Percentiles rank a stretch among this genome's conserved stretches.
phyloP scores from a whole-genome alignment of 257 asterid genomes.

The Solanum rostratum region DNA sequence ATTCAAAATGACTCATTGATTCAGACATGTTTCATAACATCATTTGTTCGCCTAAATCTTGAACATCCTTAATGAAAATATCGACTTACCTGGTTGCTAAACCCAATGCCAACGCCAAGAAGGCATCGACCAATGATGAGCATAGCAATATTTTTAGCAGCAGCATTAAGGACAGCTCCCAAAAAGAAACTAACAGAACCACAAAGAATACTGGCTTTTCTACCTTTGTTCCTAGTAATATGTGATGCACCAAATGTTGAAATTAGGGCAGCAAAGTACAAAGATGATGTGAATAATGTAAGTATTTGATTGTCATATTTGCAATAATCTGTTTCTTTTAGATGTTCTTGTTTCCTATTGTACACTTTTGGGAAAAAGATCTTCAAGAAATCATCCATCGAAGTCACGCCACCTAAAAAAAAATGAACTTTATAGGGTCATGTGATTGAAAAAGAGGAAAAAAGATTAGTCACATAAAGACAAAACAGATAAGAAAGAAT shows the following conservation, averaged over 20 bases:
- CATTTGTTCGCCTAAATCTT: not conserved
- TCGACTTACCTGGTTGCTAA: constrained; percentile 56
- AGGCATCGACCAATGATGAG: constrained; percentile 53
- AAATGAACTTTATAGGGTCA: too few relatives aligned
- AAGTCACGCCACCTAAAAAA: constrained; percentile 62
- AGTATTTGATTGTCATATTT: constrained; percentile 59
- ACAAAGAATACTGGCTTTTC: constrained; percentile 44
- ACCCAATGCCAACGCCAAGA: constrained; percentile 80
- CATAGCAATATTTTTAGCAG: constrained; percentile 42
- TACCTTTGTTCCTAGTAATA: constrained; percentile 46
- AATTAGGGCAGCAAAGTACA: constrained; percentile 57
- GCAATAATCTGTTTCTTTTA: constrained; percentile 48
- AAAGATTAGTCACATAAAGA: not conserved
- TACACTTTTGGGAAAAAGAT: constrained; percentile 60
- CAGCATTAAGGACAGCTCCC: constrained; percentile 52
- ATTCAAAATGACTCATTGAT: too few relatives aligned
- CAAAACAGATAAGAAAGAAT: not conserved
- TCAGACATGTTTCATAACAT: too few relatives aligned
- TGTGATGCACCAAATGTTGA: constrained; percentile 52
- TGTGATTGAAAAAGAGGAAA: not conserved
- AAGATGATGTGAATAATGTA: constrained; percentile 71
- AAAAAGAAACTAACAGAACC: constrained; percentile 53
- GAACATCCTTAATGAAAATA: not conserved
- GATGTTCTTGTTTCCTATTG: constrained; percentile 28
- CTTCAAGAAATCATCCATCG: constrained; percentile 64